A percentile compares a stretch with the other conserved stretches of the same genome.
phyloP scores from a whole-genome alignment of 2,329 filamentous ascomycete species.

The Lasiodiplodia hormozganensis region DNA sequence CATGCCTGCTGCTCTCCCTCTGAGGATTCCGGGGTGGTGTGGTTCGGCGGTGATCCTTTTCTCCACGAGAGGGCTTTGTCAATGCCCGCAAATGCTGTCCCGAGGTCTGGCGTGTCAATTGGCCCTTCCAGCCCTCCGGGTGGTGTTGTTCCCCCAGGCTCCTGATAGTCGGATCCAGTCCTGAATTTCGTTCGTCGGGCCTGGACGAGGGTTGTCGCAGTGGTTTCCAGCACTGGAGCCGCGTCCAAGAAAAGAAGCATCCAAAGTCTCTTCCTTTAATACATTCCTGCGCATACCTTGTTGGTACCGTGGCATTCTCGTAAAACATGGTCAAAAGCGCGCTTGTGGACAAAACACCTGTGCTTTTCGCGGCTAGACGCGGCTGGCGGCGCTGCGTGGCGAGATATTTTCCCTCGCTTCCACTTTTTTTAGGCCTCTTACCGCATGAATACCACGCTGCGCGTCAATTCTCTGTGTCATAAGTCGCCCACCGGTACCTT shows the following conservation, averaged over 20 bases:
- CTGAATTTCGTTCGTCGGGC: neutral
- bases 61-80: neutral
- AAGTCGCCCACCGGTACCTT: neutral
- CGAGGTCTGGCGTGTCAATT: neutral
- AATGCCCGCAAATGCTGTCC: neutral
- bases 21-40: neutral
- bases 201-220: neutral
- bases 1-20: neutral
- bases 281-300: neutral
- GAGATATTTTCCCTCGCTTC: slow-evolving; percentile 9
- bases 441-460: neutral
- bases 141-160: neutral
- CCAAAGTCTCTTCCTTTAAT: neutral
- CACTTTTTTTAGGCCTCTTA: slow-evolving; percentile 2
- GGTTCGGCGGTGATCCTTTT: slow-evolving; percentile 2
- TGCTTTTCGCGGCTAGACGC: slow-evolving; percentile 11
- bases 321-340: neutral
- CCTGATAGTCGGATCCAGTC: neutral
- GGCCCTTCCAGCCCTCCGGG: neutral
- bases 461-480: slow-evolving; percentile 7
- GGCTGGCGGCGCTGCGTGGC: neutral
- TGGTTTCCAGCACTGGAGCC: neutral
- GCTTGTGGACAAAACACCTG: neutral
- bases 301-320: neutral
- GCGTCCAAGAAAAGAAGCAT: neutral